Evolutionary conservation across 139 green algal genomes (phyloP).

Genomic region (Edaphochlamys debaryana): DNA sequence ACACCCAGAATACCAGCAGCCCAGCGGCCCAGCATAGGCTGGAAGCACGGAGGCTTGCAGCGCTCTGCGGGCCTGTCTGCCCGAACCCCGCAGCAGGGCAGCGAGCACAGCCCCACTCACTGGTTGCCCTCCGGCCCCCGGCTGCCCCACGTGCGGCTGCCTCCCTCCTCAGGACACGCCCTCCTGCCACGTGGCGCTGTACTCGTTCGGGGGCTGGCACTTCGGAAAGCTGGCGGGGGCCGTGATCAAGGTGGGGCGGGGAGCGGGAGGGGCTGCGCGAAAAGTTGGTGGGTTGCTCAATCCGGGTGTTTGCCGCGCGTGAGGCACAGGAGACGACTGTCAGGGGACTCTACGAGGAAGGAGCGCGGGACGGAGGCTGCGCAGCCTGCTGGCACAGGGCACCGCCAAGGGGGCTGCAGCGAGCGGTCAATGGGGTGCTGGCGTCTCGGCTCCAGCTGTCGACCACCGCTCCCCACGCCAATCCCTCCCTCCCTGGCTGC

Average conservation of each 20-base stretch:
- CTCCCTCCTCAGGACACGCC: slow-evolving; percentile 2
- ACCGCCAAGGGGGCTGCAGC: slow-evolving; percentile 35
- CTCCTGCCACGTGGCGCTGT: slow-evolving; percentile 77
- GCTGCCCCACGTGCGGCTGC: no score
- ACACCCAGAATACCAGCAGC: no score
- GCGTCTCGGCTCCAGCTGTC: no score
- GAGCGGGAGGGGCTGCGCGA: not conserved
- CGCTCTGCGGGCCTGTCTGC: no score
- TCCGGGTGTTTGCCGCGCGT: not conserved
- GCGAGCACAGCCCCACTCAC: no score
- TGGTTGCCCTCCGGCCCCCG: no score
- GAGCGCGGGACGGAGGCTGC: not conserved
- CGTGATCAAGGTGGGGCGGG: slow-evolving; percentile 18
- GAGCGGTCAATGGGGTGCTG: slow-evolving; percentile 9
- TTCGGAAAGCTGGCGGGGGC: slow-evolving; percentile 52
- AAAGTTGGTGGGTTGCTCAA: no score
- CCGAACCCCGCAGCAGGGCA: no score
- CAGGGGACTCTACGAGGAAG: not conserved
- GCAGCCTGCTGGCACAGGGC: no score
- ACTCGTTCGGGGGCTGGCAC: slow-evolving; percentile 77
- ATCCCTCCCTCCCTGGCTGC: not conserved
- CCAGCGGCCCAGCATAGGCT: no score
- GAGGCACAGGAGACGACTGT: not conserved
- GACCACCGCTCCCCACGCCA: no score
- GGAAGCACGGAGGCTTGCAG: no score